Evolutionary conservation across 2,329 filamentous ascomycete genomes (phyloP), one percentile per base, ranked within the genome.

Genomic region (Aureobasidium uvarum): DNA sequence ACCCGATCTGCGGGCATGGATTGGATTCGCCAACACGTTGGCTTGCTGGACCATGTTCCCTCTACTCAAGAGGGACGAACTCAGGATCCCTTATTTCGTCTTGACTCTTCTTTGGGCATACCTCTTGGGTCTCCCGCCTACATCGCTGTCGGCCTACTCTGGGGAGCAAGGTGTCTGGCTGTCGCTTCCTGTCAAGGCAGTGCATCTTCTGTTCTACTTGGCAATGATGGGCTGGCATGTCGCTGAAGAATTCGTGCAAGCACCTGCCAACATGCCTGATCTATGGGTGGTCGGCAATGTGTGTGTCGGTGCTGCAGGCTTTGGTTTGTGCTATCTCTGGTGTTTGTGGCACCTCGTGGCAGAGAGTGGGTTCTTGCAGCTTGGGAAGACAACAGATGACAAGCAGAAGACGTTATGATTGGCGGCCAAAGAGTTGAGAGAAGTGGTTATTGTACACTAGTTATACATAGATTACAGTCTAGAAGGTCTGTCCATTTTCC

Each of bases 31-130:
- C 63, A 99, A 99, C 74, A 83, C 95, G 16, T 83, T 97, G 13
- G 94, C 90, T 10, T 86, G 85, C 38, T 97, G 92, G 92, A 98
- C 95, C 6, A 89, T 98, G 85, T 99, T 92, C 73, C 95, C 95
- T 0, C 81, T 99, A 7, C 84, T 99, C 41, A 86, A 89, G 72
- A 86, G 94, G 54, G 95, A 98, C 66, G 90, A 93, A 50, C 81
- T 99, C 10, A 82, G 85, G 14, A 82, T 96, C 11, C 95, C 96
- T 0, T 99, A 99, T 73, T 85, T 86, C 41, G 89, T 96, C 14
- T 79, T 98, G 36, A 91, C 90, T 0, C 81, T 94, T 1, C 83
- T 99, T 1, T 99, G 95, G 94, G 89, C 91, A 0, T 98, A 95
- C 74, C 83, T 99, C 1, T 81, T 99, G 11, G 94, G 92, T 2